A percentile compares a stretch with the other conserved stretches of the same genome.
phyloP scores from a whole-genome alignment of 1,139 yeast species.

The Scheffersomyces illinoinensis region DNA sequence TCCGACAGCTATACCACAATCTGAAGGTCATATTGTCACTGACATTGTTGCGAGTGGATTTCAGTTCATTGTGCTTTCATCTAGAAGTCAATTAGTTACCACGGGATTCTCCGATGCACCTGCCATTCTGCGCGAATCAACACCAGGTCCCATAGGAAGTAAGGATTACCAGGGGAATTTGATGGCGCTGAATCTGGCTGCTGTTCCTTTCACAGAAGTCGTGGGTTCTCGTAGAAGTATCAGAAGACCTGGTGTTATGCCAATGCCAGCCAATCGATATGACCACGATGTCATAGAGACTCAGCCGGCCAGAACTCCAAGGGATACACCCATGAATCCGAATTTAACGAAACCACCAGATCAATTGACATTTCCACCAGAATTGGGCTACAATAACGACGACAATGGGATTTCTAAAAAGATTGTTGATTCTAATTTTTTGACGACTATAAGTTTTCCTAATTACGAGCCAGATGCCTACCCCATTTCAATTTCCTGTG shows the following conservation, averaged over 20 bases:
- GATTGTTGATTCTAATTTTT: slow-evolving; percentile 28
- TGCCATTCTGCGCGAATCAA: slow-evolving; percentile 2
- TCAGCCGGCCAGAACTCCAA: slow-evolving; percentile 3
- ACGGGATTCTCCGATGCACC: background rate
- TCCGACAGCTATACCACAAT: slow-evolving; percentile 39
- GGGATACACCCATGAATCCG: slow-evolving; percentile 14
- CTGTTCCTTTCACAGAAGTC: slow-evolving; percentile 9
- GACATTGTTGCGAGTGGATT: slow-evolving; percentile 70
- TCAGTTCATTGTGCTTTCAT: background rate
- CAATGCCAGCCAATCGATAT: slow-evolving; percentile 5
- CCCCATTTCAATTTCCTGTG: slow-evolving; percentile 54
- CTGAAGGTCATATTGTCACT: slow-evolving; percentile 40
- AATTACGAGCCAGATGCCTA: slow-evolving; percentile 10
- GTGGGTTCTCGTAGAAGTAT: slow-evolving; percentile 17
- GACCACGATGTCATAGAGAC: slow-evolving; percentile 7
- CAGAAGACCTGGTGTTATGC: slow-evolving; percentile 8
- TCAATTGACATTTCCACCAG: slow-evolving; percentile 15
- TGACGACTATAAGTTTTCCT: slow-evolving; percentile 31
- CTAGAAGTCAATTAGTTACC: background rate
- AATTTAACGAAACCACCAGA: slow-evolving; percentile 23
- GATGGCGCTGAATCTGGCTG: background rate
- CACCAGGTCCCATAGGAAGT: slow-evolving; percentile 22
- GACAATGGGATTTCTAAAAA: background rate
- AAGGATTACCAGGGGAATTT: slow-evolving; percentile 13
- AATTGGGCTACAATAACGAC: slow-evolving; percentile 3